Evolutionary conservation across 352 stramenopile genomes (phyloP).

Genomic region (Globisporangium megalacanthum): DNA sequence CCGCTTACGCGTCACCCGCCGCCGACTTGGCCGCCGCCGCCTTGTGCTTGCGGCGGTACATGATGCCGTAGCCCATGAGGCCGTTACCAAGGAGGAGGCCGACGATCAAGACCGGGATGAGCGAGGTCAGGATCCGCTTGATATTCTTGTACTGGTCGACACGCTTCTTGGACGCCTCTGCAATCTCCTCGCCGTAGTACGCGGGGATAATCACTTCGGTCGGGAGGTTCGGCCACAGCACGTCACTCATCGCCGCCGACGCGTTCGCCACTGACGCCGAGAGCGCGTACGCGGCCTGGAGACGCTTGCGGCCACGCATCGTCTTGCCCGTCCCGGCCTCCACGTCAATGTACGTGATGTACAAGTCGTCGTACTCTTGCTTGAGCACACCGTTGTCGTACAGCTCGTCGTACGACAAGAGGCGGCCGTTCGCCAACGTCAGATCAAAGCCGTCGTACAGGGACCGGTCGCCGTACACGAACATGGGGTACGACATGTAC

Average conservation of each 20-base stretch:
- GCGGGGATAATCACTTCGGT: slow-evolving; percentile 51
- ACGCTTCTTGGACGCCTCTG: slow-evolving; percentile 28
- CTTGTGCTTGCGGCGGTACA: slow-evolving; percentile 31
- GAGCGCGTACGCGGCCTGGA: slow-evolving; percentile 60
- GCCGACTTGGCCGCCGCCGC: slow-evolving; percentile 11
- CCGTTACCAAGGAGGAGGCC: slow-evolving; percentile 41
- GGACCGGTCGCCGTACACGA: slow-evolving; percentile 44
- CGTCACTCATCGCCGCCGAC: slow-evolving; percentile 47
- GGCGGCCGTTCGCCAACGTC: slow-evolving; percentile 36
- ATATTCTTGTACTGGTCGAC: slow-evolving; percentile 53
- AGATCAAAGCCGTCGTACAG: slow-evolving; percentile 41
- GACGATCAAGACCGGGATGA: slow-evolving; percentile 59
- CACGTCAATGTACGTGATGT: slow-evolving; percentile 56
- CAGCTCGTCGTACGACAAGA: slow-evolving; percentile 34
- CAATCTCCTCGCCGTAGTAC: slow-evolving; percentile 57
- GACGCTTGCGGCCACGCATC: slow-evolving; percentile 61
- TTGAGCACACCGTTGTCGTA: slow-evolving; percentile 41
- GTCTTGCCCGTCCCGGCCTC: slow-evolving; percentile 66
- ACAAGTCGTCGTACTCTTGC: slow-evolving; percentile 41
- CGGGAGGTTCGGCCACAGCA: slow-evolving; percentile 46
- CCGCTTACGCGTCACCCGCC: slow-evolving; percentile 10
- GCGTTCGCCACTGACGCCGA: slow-evolving; percentile 24
- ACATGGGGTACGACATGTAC: slow-evolving; percentile 57
- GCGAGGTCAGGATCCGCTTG: slow-evolving; percentile 36
- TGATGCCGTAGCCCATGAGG: slow-evolving; percentile 33